Conservation (phyloP, 2,329 filamentous ascomycete species). For the Ampelomyces quisqualis region DNA sequence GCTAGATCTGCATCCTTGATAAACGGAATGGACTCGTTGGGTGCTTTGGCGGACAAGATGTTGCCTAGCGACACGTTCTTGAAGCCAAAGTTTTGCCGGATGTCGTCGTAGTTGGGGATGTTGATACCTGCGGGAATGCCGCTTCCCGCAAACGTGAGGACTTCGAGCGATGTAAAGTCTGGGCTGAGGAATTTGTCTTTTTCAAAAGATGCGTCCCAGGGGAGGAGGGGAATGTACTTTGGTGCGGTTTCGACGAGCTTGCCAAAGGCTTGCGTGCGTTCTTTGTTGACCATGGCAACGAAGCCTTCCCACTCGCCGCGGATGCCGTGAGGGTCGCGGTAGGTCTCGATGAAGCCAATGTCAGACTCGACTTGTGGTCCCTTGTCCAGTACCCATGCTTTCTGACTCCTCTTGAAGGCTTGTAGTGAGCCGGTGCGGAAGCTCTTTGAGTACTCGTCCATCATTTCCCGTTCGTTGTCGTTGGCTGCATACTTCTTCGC, state of each 20-base stretch:
- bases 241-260: conserved; percentile 81
- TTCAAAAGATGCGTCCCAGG: conserved; percentile 86
- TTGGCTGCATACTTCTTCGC: conserved; percentile 52
- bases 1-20: conserved; percentile 76
- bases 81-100: conserved; percentile 81
- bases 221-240: conserved; percentile 80
- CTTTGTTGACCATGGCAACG: conserved; percentile 73
- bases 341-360: conserved; percentile 58
- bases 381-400: conserved; percentile 57
- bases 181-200: conserved; percentile 95
- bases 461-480: conserved; percentile 48
- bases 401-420: conserved; percentile 54
- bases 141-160: conserved; percentile 73
- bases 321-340: conserved; percentile 56
- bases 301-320: conserved; percentile 58
- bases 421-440: conserved; percentile 54
- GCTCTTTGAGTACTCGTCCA: conserved; percentile 51
- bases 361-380: conserved; percentile 54
- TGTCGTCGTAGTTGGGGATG: conserved; percentile 60
- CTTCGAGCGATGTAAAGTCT: conserved; percentile 93
- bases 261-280: conserved; percentile 84
- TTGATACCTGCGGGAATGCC: conserved; percentile 63
- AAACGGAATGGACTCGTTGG: conserved; percentile 90
- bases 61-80: conserved; percentile 95
- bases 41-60: conserved; percentile 84